phyloP scores from a whole-genome alignment of 179 eudicot species.

The Spinacia oleracea region DNA sequence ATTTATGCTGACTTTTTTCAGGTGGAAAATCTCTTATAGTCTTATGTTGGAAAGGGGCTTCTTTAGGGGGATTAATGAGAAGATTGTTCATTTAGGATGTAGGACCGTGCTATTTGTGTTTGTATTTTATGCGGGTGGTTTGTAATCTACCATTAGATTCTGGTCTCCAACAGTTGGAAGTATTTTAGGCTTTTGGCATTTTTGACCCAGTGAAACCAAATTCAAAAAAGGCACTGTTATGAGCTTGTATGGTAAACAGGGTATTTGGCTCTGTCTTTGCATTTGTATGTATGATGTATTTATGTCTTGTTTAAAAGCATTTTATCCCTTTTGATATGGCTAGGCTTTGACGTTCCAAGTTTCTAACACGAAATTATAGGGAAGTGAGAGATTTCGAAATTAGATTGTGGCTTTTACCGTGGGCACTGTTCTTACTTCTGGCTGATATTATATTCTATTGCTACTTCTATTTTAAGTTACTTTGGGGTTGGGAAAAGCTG shows the following conservation, averaged over 20 bases:
- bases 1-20: not conserved
- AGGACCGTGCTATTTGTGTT: not conserved
- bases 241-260: not conserved
- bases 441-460: not conserved
- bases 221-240: not conserved
- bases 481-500: not conserved
- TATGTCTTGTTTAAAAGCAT: no score
- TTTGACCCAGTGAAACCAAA: not conserved
- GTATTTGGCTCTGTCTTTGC: no score
- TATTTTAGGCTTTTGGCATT: not conserved
- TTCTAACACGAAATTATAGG: not conserved
- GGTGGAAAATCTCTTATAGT: not conserved
- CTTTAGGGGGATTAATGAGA: not conserved
- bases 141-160: not conserved
- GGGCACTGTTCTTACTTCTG: not conserved
- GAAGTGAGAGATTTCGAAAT: not conserved
- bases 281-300: not conserved
- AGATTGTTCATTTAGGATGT: not conserved
- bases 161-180: not conserved
- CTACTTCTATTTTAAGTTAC: not conserved
- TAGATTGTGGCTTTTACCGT: not conserved
- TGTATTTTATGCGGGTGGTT: not conserved
- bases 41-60: not conserved
- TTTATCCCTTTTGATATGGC: not conserved
- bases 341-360: not conserved